Evolutionary conservation across 495 filamentous ascomycete species (phyloP).

Genomic region (Amorphotheca resinae): DNA sequence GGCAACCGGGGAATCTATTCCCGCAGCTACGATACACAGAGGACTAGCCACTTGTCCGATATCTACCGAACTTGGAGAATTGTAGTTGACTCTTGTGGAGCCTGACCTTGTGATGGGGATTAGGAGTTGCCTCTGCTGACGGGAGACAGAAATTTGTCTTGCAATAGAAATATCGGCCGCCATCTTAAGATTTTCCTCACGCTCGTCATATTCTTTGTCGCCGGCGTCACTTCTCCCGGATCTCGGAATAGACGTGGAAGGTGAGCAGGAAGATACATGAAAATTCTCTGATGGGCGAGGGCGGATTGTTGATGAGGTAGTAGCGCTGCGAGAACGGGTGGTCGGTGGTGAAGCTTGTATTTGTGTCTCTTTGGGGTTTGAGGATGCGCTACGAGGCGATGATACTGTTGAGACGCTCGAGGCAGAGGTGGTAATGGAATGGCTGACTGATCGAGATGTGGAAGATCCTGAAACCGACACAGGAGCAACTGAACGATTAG

Average conservation of each 20-base stretch:
- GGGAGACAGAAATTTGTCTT: conserved; percentile 44
- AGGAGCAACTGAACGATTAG: conserved; percentile 13
- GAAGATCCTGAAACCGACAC: conserved; percentile 7
- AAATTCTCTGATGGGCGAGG: not conserved
- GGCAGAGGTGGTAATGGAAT: conserved; percentile 14
- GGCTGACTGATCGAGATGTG: conserved; percentile 19
- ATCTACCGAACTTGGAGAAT: not conserved
- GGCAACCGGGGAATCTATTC: not conserved
- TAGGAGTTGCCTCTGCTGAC: conserved; percentile 39
- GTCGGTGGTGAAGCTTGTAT: not conserved
- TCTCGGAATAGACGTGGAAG: not conserved
- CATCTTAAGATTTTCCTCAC: conserved; percentile 25
- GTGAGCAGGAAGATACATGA: not conserved
- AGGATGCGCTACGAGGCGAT: conserved; percentile 2
- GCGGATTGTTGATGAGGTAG: conserved; percentile 1
- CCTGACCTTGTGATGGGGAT: conserved; percentile 10
- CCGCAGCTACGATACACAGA: conserved; percentile 9
- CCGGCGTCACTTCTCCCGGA: conserved; percentile 20
- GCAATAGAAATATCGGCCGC: conserved; percentile 47
- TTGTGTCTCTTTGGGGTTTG: not conserved
- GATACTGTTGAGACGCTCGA: conserved; percentile 11
- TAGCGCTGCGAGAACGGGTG: conserved; percentile 4
- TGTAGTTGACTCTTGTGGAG: not conserved
- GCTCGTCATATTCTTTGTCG: conserved; percentile 26
- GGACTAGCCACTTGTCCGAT: conserved; percentile 6